Conservation (phyloP, 2,329 filamentous ascomycete species). For the Harringtonia aguacate region DNA sequence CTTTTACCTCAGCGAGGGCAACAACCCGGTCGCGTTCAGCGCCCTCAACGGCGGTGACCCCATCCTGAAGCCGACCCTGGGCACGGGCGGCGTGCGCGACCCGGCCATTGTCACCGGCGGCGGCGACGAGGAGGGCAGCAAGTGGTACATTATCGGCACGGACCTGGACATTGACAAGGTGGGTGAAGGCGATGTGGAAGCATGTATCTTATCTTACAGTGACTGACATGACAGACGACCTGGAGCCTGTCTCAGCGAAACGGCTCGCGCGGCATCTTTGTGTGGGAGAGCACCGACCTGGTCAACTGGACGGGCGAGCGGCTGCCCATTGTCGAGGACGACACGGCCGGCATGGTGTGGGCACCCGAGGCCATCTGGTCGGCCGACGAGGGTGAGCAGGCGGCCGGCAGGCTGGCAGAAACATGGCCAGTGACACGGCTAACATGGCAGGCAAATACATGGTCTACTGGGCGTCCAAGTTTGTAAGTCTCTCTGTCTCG, state of each 20-base stretch:
- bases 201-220: no score
- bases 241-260: slow-evolving; percentile 42
- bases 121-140: slow-evolving; percentile 32
- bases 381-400: slow-evolving; percentile 23
- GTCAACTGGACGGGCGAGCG: slow-evolving; percentile 37
- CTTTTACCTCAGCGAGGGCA: slow-evolving; percentile 42
- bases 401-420: background rate
- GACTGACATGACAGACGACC: slow-evolving; percentile 25
- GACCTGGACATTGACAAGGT: slow-evolving; percentile 37
- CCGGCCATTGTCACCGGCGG: slow-evolving; percentile 36
- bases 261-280: slow-evolving; percentile 39
- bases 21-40: slow-evolving; percentile 35
- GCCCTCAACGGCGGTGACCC: slow-evolving; percentile 37
- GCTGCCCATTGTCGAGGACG: slow-evolving; percentile 37
- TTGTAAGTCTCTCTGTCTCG: slow-evolving; percentile 19
- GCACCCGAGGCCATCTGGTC: slow-evolving; percentile 46
- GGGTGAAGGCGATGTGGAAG: no score
- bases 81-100: slow-evolving; percentile 41
- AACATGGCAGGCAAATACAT: slow-evolving; percentile 25
- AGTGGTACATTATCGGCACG: slow-evolving; percentile 46
- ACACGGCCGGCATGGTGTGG: slow-evolving; percentile 48
- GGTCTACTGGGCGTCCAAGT: slow-evolving; percentile 36
- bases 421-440: no score
- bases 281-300: slow-evolving; percentile 43
- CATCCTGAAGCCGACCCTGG: slow-evolving; percentile 36